Evolutionary conservation across 495 filamentous ascomycete genomes (phyloP), one percentile per base, ranked within the genome.

Genomic region (Oidiodendron maius): DNA sequence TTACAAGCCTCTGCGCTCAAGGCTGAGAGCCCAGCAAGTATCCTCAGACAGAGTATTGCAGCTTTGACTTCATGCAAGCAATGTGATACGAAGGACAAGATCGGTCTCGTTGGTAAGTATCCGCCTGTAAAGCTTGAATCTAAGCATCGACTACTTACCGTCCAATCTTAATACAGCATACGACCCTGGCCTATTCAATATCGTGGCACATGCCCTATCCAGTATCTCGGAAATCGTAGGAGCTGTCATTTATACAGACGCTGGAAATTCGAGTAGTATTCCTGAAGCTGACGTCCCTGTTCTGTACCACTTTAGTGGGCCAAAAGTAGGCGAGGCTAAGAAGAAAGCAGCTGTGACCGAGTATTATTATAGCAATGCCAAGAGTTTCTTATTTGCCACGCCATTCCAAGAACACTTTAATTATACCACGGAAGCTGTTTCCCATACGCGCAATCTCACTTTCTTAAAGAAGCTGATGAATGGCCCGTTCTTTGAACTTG

Each of bases 401-500:
- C 50, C 34, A 6, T 11, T 12, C 23, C 42, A 30, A 8, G 42
- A 32, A 1, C 12, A 34, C 23, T 46, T 52, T 21, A 13, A 46
- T 20, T 32, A 26, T 16, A 4, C 34, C 3, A 18, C 42, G 3
- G 50, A 46, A 46, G 61, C 49, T 16, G 40, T 56, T 18, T 49
- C 44, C 9, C 75, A 81, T 64, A 75, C 77, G 24, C 61, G 77
- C 2, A 71, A 59, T 39, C 62, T 80, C 4, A 32, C 63, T 1
- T 78, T 78, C 52, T 52, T 81, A 3, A 77, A 77, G 56, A 62
- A 65, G 16, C 55, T 67, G 23, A 51, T 72, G 9, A 58, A 57
- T 11, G 77, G 75, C 0, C 76, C 76, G 1, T 66, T 65, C 48
- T 81, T 82, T 50, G 80, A 80, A 49, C 66, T 81, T 11, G 78